Percentiles rank a stretch among this genome's conserved stretches.
phyloP scores from a whole-genome alignment of 2,329 filamentous ascomycete species.

The Penicillium sp. region DNA sequence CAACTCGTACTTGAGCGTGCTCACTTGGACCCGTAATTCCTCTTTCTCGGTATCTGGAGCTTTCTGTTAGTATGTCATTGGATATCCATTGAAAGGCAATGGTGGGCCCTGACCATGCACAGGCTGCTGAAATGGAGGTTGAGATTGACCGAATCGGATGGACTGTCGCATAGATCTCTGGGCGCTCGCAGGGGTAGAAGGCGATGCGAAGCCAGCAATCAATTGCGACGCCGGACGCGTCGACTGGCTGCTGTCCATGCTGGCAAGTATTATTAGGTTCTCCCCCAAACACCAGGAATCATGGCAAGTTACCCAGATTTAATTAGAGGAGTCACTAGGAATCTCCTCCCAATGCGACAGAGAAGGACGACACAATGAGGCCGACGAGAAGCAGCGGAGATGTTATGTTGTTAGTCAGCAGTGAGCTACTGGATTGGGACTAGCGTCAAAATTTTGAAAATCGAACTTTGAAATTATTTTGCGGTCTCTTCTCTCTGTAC shows the following conservation, averaged over 20 bases:
- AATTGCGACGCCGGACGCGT: slow-evolving; percentile 57
- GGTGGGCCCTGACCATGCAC: slow-evolving; percentile 35
- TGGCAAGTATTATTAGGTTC: background rate
- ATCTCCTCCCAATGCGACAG: background rate
- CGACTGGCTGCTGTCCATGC: slow-evolving; percentile 38
- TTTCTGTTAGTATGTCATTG: slow-evolving; percentile 6
- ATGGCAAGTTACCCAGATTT: background rate
- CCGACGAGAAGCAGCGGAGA: background rate
- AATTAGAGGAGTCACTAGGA: background rate
- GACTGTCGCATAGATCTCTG: slow-evolving; percentile 37
- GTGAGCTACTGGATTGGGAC: slow-evolving; percentile 14
- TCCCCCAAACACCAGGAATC: background rate
- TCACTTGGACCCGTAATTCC: slow-evolving; percentile 82
- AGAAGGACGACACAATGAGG: background rate
- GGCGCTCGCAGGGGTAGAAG: slow-evolving; percentile 32
- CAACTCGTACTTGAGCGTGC: slow-evolving; percentile 79
- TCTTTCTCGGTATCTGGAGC: slow-evolving; percentile 53
- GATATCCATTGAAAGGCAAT: background rate
- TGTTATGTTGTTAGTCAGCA: too few species aligned
- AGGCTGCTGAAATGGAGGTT: slow-evolving; percentile 31
- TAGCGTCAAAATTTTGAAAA: slow-evolving; percentile 34
- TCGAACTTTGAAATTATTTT: slow-evolving; percentile 26
- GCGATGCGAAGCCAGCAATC: slow-evolving; percentile 50
- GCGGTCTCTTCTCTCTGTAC: slow-evolving; percentile 21
- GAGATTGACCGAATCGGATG: slow-evolving; percentile 31